phyloP scores from a whole-genome alignment of 352 stramenopile genomes.

The Pythium plurisporium region DNA sequence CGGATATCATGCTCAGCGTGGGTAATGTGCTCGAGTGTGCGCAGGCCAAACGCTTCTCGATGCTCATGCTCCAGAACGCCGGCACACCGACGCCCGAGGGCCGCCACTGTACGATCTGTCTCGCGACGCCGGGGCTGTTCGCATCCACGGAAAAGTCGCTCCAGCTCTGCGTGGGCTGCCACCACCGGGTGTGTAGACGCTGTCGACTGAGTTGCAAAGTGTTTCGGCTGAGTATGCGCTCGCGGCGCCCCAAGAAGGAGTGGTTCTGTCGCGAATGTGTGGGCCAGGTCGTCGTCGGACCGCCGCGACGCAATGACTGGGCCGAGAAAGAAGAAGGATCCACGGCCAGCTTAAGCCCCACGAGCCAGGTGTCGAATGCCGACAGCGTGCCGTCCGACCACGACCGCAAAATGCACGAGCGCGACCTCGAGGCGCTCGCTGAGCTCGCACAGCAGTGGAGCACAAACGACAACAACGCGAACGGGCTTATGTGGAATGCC shows the following conservation, averaged over 20 bases:
- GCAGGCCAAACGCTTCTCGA: constrained; percentile 51
- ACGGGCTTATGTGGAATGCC: constrained; percentile 21
- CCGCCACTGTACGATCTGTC: constrained; percentile 46
- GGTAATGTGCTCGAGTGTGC: constrained; percentile 37
- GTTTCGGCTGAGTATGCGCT: constrained; percentile 43
- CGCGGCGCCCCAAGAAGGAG: constrained; percentile 38
- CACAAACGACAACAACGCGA: constrained; percentile 10
- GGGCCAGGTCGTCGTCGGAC: constrained; percentile 32
- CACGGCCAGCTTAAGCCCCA: background rate
- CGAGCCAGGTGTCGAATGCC: constrained; percentile 7
- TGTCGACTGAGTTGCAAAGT: constrained; percentile 46
- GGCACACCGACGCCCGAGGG: constrained; percentile 29
- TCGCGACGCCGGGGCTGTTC: constrained; percentile 34
- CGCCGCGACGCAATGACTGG: constrained; percentile 26
- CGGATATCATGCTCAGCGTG: constrained; percentile 44
- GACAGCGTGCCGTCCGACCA: constrained; percentile 20
- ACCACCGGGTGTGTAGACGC: constrained; percentile 43
- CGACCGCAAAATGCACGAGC: constrained; percentile 9
- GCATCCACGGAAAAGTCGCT: constrained; percentile 22
- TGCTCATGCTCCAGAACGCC: constrained; percentile 35
- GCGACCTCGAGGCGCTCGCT: constrained; percentile 18
- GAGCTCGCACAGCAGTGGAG: constrained; percentile 19
- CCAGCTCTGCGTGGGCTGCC: constrained; percentile 50
- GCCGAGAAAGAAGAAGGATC: constrained; percentile 13
- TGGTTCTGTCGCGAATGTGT: constrained; percentile 58